phyloP scores from a whole-genome alignment of 305 asterid genomes.

The Solanum hybrid region DNA sequence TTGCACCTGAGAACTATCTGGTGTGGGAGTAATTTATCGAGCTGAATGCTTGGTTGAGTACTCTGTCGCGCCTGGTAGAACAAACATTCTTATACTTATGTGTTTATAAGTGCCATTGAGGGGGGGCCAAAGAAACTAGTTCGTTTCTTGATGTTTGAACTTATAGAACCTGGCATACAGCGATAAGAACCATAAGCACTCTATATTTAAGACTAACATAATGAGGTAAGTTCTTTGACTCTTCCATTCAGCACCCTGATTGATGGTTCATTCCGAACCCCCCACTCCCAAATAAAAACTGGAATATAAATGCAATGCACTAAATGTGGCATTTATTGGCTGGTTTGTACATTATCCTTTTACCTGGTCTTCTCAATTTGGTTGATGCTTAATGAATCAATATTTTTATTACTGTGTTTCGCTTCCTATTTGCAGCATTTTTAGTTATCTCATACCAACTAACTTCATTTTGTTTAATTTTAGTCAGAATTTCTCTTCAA shows the following conservation, averaged over 20 bases:
- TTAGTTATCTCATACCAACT: neutral
- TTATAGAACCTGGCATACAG: neutral
- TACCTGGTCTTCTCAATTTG: neutral
- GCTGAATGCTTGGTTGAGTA: neutral
- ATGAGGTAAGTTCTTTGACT: neutral
- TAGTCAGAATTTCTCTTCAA: conserved; percentile 6
- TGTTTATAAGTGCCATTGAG: neutral
- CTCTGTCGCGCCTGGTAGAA: neutral
- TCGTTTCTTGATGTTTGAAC: neutral
- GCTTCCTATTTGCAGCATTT: neutral
- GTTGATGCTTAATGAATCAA: neutral
- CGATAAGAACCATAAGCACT: neutral
- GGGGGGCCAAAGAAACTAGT: neutral
- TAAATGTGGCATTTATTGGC: neutral
- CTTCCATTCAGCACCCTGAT: neutral
- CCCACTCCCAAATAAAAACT: neutral
- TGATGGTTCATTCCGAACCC: neutral
- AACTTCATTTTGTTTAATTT: neutral
- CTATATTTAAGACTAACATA: neutral
- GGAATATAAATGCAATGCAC: neutral
- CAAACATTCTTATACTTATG: neutral
- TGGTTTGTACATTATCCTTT: neutral
- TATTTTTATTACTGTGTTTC: neutral
- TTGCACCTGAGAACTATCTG: neutral
- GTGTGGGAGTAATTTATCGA: neutral